These are phyloP conservation scores for Mycena capillaripes DNA, from an alignment of 768 basidiomycete species.

Conservation along the genomic window DNA sequence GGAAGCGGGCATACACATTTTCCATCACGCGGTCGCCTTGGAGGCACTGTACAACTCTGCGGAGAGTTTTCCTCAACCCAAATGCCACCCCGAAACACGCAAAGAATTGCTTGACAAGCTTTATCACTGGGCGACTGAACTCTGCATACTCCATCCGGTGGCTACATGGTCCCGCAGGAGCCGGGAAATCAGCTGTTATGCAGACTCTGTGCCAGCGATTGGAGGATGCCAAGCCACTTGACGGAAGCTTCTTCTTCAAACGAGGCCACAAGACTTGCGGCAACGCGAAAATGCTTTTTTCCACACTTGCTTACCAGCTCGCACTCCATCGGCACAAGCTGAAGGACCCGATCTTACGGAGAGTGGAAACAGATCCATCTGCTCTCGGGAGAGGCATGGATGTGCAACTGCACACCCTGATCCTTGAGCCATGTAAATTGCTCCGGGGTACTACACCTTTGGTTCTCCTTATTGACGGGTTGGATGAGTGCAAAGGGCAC, in stretches of 20 bases:
- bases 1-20: neutral
- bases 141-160: neutral
- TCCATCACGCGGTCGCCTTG: neutral
- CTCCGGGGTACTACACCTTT: neutral
- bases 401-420: neutral
- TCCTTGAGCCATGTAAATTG: neutral
- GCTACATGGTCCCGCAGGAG: too few species aligned
- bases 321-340: neutral
- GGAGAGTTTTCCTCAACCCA: neutral
- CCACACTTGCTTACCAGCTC: neutral
- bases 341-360: neutral
- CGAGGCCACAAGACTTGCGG: neutral
- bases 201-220: neutral
- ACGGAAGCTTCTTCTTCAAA: too few species aligned
- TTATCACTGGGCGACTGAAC: neutral
- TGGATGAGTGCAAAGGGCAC: neutral
- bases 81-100: too few species aligned
- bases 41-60: neutral
- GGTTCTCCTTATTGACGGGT: neutral
- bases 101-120: neutral
- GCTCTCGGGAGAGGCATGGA: neutral
- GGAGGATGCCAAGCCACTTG: neutral
- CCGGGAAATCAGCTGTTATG: too few species aligned
- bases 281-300: neutral
- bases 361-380: neutral